phyloP scores from a whole-genome alignment of 192 early-diverging fungal genomes.

The Entophlyctis luteolus region DNA sequence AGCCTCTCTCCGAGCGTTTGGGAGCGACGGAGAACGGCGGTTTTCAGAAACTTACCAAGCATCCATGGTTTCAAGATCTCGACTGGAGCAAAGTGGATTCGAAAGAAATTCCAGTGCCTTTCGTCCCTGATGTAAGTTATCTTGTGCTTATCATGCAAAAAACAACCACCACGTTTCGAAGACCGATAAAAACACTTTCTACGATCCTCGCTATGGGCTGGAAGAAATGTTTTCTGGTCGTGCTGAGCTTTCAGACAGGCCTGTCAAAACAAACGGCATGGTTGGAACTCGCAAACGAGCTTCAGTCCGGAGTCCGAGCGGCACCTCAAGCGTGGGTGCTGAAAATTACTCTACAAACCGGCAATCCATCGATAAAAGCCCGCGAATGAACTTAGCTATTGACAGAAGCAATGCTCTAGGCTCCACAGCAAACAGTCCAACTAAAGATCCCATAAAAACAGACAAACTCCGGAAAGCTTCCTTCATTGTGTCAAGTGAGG shows the following conservation, averaged over 20 bases:
- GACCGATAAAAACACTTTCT: conserved; percentile 48
- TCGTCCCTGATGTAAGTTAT: conserved; percentile 73
- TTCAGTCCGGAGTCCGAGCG: too few species aligned
- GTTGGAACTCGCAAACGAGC: conserved; percentile 7
- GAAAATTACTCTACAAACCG: too few species aligned
- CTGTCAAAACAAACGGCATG: not conserved
- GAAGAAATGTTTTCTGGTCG: conserved; percentile 59
- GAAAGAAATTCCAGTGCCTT: conserved; percentile 72
- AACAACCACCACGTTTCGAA: not conserved
- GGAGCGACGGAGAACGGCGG: conserved; percentile 72
- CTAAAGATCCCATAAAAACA: too few species aligned
- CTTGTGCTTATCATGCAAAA: not conserved
- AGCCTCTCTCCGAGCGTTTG: conserved; percentile 67
- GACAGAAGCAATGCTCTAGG: too few species aligned
- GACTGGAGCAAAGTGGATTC: conserved; percentile 74
- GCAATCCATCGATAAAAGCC: too few species aligned
- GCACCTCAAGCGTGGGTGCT: too few species aligned
- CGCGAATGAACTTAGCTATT: too few species aligned
- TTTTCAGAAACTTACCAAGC: conserved; percentile 59
- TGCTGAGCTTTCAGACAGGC: not conserved
- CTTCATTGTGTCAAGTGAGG: too few species aligned
- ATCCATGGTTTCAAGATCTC: conserved; percentile 73
- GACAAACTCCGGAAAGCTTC: too few species aligned
- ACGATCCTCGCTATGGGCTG: conserved; percentile 72
- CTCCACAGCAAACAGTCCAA: too few species aligned